Conservation (phyloP, 1,284 basidiomycete species). For the Heterobasidion annosum region DNA sequence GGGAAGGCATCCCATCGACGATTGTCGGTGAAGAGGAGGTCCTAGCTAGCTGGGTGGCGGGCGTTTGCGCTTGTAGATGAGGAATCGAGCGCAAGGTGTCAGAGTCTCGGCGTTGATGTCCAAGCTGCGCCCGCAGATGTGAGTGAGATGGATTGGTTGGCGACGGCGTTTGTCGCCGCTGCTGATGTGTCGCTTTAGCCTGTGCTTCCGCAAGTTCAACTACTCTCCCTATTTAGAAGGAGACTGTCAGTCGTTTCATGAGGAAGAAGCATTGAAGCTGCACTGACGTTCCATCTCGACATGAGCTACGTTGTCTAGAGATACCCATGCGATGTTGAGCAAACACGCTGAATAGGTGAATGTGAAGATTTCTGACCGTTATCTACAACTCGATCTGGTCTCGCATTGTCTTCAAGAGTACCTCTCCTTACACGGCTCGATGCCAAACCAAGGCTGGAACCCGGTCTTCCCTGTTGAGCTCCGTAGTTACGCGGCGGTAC, state of each 20-base stretch:
- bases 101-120: slow-evolving; percentile 60
- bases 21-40: slow-evolving; percentile 28
- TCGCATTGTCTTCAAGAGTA: slow-evolving; percentile 41
- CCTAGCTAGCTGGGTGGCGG: slow-evolving; percentile 10
- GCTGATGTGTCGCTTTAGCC: slow-evolving; percentile 17
- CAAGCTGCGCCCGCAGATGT: slow-evolving; percentile 20
- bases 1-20: slow-evolving; percentile 24
- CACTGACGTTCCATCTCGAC: slow-evolving; percentile 30
- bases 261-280: not conserved
- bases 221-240: not conserved
- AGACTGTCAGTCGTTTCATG: not conserved
- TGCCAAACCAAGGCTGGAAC: slow-evolving; percentile 37
- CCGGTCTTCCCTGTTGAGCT: slow-evolving; percentile 31
- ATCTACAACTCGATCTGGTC: slow-evolving; percentile 33
- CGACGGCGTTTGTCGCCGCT: slow-evolving; percentile 42
- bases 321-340: slow-evolving; percentile 14
- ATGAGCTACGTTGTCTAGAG: slow-evolving; percentile 24
- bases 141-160: slow-evolving; percentile 29
- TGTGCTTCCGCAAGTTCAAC: not conserved
- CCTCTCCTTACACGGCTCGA: slow-evolving; percentile 35
- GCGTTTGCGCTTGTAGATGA: slow-evolving; percentile 1
- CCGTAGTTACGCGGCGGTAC: not conserved
- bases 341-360: not conserved
- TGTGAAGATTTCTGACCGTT: slow-evolving; percentile 24
- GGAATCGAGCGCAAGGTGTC: slow-evolving; percentile 51